These are phyloP conservation scores for Penicillium sp. DNA, from an alignment of 2,329 filamentous ascomycete genomes.

Conservation along the genomic window DNA sequence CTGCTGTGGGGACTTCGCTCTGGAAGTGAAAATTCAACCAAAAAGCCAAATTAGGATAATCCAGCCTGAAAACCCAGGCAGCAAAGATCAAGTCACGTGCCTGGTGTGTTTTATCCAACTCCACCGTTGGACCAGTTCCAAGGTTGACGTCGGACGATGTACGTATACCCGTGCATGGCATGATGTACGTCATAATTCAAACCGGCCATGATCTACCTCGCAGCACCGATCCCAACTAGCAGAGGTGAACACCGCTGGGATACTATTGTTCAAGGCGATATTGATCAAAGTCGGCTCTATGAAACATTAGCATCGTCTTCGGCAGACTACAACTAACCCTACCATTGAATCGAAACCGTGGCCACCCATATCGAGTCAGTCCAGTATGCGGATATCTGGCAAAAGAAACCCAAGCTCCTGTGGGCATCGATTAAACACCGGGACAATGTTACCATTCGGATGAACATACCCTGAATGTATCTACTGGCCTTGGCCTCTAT, in stretches of 20 bases:
- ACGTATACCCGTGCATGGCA: neutral
- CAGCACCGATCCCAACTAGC: neutral
- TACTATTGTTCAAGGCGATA: conserved; percentile 1
- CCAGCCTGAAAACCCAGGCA: neutral
- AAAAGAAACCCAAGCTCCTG: conserved; percentile 12
- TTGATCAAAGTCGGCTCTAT: conserved; percentile 1
- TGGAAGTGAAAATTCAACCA: neutral
- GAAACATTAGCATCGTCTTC: neutral
- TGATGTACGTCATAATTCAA: neutral
- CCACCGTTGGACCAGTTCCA: no score
- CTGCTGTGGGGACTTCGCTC: neutral
- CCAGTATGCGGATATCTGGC: conserved; percentile 6
- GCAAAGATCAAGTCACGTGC: neutral
- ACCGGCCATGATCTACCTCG: neutral
- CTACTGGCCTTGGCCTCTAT: conserved; percentile 9
- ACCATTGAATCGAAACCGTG: conserved; percentile 1
- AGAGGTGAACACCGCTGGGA: neutral
- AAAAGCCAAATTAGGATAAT: neutral
- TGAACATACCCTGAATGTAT: conserved; percentile 14
- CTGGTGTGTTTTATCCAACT: no score
- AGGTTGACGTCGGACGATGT: no score
- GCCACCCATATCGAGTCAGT: conserved; percentile 5
- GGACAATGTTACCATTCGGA: no score
- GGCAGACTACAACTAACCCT: neutral
- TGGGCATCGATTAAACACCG: neutral